Base-by-base conservation (phyloP, 495 filamentous ascomycete genomes). In the Neurospora sp. region DNA sequence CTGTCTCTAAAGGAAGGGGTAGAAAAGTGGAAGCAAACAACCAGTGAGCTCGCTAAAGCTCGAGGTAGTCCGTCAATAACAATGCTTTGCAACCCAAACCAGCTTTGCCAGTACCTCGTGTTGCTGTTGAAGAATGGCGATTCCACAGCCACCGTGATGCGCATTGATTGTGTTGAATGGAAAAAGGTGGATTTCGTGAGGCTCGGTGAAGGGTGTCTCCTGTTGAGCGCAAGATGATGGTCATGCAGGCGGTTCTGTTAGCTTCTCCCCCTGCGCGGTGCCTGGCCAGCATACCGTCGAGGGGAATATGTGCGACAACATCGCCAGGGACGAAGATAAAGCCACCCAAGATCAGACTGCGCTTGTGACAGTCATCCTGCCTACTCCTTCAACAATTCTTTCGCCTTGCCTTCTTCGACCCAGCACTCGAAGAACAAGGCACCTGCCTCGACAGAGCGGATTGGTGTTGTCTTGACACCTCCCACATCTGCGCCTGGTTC, bases 361-460 rank as follows among this genome's bases (percentile, higher is more conserved):
- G 31, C 31, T 35, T 35, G 1, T 45, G 45, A 53, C 5, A 53
- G 5, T 39, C 20, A 22, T 72, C 69, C 39, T 40, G 39, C 61
- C 42, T 70, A 40, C 37, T 65, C 14, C 0, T 65, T 38, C 71
- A 71, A 69, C 61, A 76, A 65, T 16, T 73, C 75, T 72, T 83
- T 85, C 1, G 79, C 79, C 41, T 76, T 76, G 44, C 80, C 84
- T 76, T 91, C 88, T 74, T 92, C 90, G 5, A 92, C 82, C 90
- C 90, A 92, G 72, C 86, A 87, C 81, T 92, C 90, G 70, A 92
- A 87, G 53, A 87, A 83, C 72, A 92, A 80, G n/a, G 88, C 87
- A 1, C 89, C 90, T 2, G 89, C 89, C 75, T 88, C 85, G 0
- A 92, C 88, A 5, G 85, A 78, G 48, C 90, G 83, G 9, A 92